Conservation (phyloP, 768 basidiomycete genomes). For the Tulasnella sp. region DNA sequence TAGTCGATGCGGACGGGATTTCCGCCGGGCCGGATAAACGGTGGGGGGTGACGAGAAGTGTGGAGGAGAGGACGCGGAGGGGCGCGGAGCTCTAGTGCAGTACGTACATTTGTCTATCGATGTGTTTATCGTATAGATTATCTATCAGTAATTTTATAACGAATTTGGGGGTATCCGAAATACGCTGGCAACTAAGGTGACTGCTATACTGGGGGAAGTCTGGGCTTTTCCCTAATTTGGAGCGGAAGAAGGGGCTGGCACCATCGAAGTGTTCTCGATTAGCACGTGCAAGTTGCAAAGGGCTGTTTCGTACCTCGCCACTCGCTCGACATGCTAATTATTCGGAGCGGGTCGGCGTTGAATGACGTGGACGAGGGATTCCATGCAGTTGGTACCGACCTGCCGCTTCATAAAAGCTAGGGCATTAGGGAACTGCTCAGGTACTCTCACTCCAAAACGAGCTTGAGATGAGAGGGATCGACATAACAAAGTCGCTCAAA, state of each 20-base stretch:
- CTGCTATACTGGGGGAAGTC: background rate
- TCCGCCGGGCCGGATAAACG: background rate
- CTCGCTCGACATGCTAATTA: background rate
- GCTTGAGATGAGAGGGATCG: background rate
- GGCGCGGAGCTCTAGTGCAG: background rate
- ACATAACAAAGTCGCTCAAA: conserved; percentile 5
- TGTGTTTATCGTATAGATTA: background rate
- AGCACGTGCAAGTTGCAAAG: background rate
- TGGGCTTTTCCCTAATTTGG: background rate
- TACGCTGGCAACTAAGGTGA: background rate
- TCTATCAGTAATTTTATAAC: background rate
- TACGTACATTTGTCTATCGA: background rate
- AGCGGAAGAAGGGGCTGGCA: background rate
- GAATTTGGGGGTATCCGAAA: background rate
- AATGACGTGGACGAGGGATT: background rate
- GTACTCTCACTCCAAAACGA: background rate
- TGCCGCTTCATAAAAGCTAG: background rate
- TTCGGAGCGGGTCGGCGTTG: background rate
- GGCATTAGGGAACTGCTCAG: background rate
- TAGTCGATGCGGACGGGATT: background rate
- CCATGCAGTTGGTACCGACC: background rate
- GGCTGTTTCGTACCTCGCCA: background rate
- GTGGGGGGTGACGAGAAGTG: background rate
- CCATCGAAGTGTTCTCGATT: background rate
- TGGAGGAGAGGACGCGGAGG: background rate